Evolutionary conservation across 106 monocot genomes (phyloP).

Genomic region (Phalaenopsis equestris): DNA sequence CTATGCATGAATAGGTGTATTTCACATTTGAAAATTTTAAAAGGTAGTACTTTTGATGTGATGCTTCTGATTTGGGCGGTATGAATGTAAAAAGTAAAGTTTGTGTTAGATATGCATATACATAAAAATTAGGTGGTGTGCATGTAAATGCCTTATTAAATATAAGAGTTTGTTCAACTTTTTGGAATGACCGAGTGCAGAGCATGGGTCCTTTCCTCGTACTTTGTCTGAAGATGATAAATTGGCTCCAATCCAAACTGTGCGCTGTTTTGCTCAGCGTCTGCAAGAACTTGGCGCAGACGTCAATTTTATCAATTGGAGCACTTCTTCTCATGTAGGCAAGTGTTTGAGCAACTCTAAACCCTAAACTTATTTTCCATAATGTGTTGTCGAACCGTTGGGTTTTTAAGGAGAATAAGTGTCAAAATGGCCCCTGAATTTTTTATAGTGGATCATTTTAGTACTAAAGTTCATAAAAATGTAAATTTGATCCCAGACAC

Average conservation of each 20-base stretch:
- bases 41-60: too few relatives aligned
- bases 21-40: too few relatives aligned
- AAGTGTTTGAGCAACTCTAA: conserved; percentile 5
- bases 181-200: conserved; percentile 27
- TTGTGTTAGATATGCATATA: too few relatives aligned
- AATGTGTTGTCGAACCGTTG: background rate
- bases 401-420: too few relatives aligned
- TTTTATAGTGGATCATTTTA: too few relatives aligned
- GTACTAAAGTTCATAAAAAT: too few relatives aligned
- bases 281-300: conserved; percentile 71
- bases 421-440: too few relatives aligned
- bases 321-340: conserved; percentile 73
- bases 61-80: too few relatives aligned
- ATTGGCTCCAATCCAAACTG: conserved; percentile 49
- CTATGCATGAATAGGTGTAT: too few relatives aligned
- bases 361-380: background rate
- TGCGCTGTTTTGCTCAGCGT: conserved; percentile 57
- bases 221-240: conserved; percentile 83
- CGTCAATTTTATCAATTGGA: conserved; percentile 72
- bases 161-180: background rate
- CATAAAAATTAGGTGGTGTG: too few relatives aligned
- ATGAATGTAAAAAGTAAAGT: too few relatives aligned
- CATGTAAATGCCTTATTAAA: background rate
- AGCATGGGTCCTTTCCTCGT: conserved; percentile 69
- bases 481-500: too few relatives aligned